Base-by-base conservation (phyloP, 768 basidiomycete species). In the Aureoboletus auriporus region DNA sequence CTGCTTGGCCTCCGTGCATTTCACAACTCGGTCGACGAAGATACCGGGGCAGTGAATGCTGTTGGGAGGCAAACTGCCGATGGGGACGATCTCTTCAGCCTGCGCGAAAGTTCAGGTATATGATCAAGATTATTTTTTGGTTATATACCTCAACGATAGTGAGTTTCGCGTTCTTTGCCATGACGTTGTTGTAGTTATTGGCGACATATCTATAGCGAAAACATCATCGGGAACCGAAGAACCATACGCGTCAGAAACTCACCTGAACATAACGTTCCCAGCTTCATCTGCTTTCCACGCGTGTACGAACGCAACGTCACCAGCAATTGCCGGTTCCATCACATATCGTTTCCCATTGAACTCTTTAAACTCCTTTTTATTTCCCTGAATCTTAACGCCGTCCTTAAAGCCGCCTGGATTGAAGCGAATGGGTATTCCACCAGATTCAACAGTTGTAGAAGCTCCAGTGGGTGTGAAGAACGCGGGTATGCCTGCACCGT, bases 221-320 rank as follows among this genome's bases (percentile, higher is more conserved):
- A 38, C 46, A 27, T 35, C 10, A 14, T 40, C 16, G 51, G 23
- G 11, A 17, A 28, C 33, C 29, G 29, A 37, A 2, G 23, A n/a
- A 46, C 23, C 36, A 40, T 30, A 58, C 23, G n/a, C 35, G 13
- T 20, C 20, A 35, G n/a, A 27, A n/a, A 49, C 47, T 37, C 55
- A 88, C 85, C 89, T 77, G 74, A 94, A 95, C 28, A 92, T 81
- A 55, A 84, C 84, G 67, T 94, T 94, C 6, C 91, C 91, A 41
- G 81, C 77, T 62, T 90, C 89, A 58, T 94, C 92, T 12, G 82
- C 93, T 66, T 93, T 93, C 91, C 90, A 93, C 13, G 89, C 91
- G 34, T 83, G 75, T 35, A 93, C 72, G 63, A 94, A 84, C 6
- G 92, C 90, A 56, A 89, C 79, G 64, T 89, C 86, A 29, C 84